phyloP scores from a whole-genome alignment of 495 filamentous ascomycete genomes.

The Xylaria castorea region DNA sequence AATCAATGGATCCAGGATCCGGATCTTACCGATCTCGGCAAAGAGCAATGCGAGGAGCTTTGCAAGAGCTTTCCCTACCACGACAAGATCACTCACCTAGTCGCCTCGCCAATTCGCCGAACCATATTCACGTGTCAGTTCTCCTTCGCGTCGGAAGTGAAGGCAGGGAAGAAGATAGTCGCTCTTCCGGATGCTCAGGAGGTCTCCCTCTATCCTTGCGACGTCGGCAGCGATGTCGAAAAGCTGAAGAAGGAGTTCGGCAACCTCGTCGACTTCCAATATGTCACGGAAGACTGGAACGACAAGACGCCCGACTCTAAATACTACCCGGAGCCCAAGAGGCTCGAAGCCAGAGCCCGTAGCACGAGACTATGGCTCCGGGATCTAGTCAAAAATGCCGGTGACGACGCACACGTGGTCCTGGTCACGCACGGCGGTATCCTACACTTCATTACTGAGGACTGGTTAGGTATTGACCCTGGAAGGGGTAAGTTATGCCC shows the following conservation, averaged over 20 bases:
- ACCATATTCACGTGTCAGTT: constrained; percentile 82
- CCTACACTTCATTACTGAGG: constrained; percentile 76
- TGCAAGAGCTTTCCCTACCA: constrained; percentile 67
- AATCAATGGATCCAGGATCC: constrained; percentile 82
- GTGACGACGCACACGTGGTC: constrained; percentile 63
- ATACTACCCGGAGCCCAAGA: constrained; percentile 64
- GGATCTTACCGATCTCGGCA: constrained; percentile 75
- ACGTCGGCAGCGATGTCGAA: constrained; percentile 68
- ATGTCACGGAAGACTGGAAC: constrained; percentile 72
- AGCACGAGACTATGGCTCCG: constrained; percentile 73
- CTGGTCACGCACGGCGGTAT: constrained; percentile 63
- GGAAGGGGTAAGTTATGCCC: constrained; percentile 54
- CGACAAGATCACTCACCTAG: constrained; percentile 69
- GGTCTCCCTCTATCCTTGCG: constrained; percentile 76
- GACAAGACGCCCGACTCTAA: constrained; percentile 61
- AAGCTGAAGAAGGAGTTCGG: constrained; percentile 66
- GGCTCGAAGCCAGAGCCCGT: constrained; percentile 68
- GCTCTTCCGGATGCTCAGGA: constrained; percentile 85
- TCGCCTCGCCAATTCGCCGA: constrained; percentile 83
- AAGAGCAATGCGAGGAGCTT: constrained; percentile 74
- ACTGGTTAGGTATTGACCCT: constrained; percentile 71
- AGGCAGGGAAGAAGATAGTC: constrained; percentile 58
- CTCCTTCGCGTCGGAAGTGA: constrained; percentile 62
- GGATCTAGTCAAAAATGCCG: constrained; percentile 59
- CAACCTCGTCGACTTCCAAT: constrained; percentile 64